phyloP scores from a whole-genome alignment of 2,329 filamentous ascomycete genomes.

The Pseudogymnoascus sp. region DNA sequence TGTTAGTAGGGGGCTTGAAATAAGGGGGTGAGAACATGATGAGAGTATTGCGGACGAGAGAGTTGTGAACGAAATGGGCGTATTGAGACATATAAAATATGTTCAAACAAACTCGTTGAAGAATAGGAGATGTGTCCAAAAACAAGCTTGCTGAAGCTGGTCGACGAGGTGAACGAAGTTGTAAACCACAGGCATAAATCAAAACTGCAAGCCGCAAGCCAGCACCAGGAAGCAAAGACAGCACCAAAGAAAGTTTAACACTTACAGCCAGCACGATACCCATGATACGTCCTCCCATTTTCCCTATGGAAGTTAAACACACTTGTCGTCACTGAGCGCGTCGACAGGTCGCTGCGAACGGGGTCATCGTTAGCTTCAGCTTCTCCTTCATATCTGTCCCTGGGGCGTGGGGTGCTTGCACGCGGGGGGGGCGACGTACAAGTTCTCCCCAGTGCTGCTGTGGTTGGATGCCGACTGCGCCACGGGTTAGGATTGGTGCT shows the following conservation, averaged over 20 bases:
- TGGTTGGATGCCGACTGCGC: neutral
- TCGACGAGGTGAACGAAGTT: neutral
- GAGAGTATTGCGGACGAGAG: neutral
- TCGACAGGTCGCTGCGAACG: slow-evolving; percentile 8
- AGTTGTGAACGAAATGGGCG: neutral
- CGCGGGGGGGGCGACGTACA: neutral
- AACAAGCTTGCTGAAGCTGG: neutral
- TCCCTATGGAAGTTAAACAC: slow-evolving; percentile 20
- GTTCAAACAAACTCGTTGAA: neutral
- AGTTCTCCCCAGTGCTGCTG: slow-evolving; percentile 1
- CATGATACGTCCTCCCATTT: slow-evolving; percentile 24
- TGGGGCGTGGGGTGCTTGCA: neutral
- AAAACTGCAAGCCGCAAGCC: too few relatives aligned
- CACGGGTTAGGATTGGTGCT: neutral
- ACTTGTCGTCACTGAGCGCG: slow-evolving; percentile 13
- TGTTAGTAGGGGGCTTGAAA: neutral
- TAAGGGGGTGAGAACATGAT: neutral
- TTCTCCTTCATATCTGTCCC: neutral
- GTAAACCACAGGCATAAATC: neutral
- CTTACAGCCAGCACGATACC: slow-evolving; percentile 19
- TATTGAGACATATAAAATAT: neutral
- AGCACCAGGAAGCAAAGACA: neutral
- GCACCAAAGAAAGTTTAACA: neutral
- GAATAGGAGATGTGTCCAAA: neutral
- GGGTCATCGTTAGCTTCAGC: neutral